A percentile compares a stretch with the other conserved stretches of the same genome.
These are phyloP conservation scores for Combretum micranthum DNA, from an alignment of 345 rosid species.

Conservation along the genomic window DNA sequence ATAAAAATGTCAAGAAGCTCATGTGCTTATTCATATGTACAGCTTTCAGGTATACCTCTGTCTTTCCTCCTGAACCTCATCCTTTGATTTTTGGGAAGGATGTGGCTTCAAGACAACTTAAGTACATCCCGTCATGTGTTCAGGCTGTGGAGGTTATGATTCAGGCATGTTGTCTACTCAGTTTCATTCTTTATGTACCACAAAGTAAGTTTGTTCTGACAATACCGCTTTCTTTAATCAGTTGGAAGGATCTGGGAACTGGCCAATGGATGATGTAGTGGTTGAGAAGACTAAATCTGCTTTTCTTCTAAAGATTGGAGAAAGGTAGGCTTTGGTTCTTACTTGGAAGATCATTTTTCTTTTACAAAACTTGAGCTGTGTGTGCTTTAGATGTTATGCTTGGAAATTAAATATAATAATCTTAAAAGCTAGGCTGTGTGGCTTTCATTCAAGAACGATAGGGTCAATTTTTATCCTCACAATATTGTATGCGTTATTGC, in stretches of 20 bases:
- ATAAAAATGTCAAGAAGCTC: conserved; percentile 3
- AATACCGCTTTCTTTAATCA: conserved; percentile 22
- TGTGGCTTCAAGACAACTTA: conserved; percentile 33
- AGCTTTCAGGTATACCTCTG: conserved; percentile 89
- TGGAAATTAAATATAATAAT: no score
- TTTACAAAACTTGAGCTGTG: not conserved
- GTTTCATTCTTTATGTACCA: not conserved
- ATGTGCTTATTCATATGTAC: conserved; percentile 20
- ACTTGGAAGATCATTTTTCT: conserved; percentile 6
- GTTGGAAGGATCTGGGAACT: conserved; percentile 98
- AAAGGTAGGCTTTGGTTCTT: conserved; percentile 43
- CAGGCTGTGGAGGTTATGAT: conserved; percentile 84
- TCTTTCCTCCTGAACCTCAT: conserved; percentile 91
- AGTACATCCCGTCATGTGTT: conserved; percentile 48
- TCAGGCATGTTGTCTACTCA: conserved; percentile 44
- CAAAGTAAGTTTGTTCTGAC: conserved; percentile 10
- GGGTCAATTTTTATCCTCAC: no score
- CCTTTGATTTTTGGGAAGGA: conserved; percentile 53
- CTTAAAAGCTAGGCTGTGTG: no score
- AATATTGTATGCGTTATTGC: conserved; percentile 22
- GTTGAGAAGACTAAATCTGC: conserved; percentile 86
- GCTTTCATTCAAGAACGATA: no score
- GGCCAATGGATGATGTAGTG: conserved; percentile 85
- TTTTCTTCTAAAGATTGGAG: conserved; percentile 86
- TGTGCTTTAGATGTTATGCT: no score